Evolutionary conservation across 2,329 filamentous ascomycete species (phyloP).

Genomic region (Colletotrichum theobromicola): DNA sequence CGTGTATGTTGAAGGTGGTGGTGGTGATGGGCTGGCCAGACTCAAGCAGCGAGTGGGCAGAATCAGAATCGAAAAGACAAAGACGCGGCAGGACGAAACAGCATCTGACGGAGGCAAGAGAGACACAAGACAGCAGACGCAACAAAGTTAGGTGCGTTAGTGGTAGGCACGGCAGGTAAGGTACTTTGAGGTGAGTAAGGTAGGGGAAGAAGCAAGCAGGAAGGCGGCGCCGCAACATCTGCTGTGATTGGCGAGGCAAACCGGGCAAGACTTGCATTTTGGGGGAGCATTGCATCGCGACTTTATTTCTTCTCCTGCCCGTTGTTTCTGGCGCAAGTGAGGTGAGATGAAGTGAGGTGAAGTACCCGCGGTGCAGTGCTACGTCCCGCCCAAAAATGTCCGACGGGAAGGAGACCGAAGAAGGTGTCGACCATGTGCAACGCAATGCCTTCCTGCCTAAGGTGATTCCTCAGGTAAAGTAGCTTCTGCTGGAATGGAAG

Average conservation of each 20-base stretch:
- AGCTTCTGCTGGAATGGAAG: neutral
- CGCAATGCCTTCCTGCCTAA: neutral
- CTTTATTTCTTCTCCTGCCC: neutral
- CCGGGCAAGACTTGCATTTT: neutral
- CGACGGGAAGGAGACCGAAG: neutral
- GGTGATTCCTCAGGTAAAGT: neutral
- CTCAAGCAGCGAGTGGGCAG: no score
- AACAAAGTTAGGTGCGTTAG: neutral
- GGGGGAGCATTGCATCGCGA: neutral
- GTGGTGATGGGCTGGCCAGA: neutral
- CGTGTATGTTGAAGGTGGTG: no score
- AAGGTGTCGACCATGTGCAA: neutral
- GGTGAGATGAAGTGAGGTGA: neutral
- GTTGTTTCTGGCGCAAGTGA: neutral
- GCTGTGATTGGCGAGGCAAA: neutral
- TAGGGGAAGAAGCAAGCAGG: constrained; percentile 5
- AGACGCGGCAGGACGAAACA: neutral
- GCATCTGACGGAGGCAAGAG: neutral
- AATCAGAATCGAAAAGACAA: neutral
- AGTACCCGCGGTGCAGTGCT: neutral
- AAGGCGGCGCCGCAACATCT: neutral
- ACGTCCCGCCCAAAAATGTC: neutral
- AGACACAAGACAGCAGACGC: neutral
- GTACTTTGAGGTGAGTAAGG: neutral
- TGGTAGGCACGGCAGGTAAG: neutral